These are phyloP conservation scores for Euptelea pleiosperma DNA, from an alignment of 164 flowering plant species.

Conservation along the genomic window DNA sequence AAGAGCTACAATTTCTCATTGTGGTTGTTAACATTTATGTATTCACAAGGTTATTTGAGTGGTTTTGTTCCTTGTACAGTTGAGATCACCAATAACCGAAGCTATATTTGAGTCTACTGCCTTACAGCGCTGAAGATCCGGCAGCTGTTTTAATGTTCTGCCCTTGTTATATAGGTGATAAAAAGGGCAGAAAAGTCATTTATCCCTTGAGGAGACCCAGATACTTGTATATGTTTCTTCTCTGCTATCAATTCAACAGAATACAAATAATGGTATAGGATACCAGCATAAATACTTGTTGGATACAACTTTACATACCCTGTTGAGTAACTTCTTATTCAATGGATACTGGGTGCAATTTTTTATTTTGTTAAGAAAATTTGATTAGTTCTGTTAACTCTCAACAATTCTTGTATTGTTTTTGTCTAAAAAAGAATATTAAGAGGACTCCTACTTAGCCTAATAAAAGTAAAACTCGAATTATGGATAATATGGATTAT, in stretches of 20 bases:
- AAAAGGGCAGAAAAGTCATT: not conserved
- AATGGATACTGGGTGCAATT: no score
- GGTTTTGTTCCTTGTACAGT: constrained; percentile 30
- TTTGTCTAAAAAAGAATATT: no score
- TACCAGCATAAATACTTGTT: not conserved
- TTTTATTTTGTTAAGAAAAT: no score
- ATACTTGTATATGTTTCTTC: no score
- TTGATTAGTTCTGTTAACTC: no score
- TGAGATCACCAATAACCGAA: constrained; percentile 33
- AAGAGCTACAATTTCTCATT: not conserved
- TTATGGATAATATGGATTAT: no score
- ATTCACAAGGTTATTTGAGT: constrained; percentile 30
- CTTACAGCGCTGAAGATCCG: not conserved
- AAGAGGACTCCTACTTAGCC: no score
- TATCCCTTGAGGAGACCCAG: no score
- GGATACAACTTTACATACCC: not conserved
- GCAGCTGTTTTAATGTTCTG: not conserved
- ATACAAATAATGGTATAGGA: not conserved
- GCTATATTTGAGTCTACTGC: not conserved
- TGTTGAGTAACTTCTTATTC: no score
- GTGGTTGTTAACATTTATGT: constrained; percentile 11
- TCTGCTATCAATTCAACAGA: not conserved
- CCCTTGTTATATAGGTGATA: not conserved
- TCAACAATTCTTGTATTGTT: no score
- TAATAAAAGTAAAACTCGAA: no score